These are phyloP conservation scores for Trichosporon sp. DNA, from an alignment of 1,284 basidiomycete species.

Conservation along the genomic window DNA sequence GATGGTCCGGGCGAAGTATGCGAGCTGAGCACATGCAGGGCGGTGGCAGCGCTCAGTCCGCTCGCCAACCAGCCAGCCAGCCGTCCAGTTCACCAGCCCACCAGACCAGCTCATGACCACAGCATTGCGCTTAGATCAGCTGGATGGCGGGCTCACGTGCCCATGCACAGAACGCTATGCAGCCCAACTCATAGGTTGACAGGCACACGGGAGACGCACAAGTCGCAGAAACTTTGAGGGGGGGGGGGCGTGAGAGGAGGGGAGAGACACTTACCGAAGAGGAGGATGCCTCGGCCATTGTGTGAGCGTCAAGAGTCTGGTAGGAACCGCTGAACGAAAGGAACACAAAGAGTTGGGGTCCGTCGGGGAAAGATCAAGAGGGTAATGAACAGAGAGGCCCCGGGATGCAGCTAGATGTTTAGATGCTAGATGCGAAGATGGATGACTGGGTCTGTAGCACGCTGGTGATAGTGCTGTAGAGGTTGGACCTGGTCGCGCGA, in stretches of 20 bases:
- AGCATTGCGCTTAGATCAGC: too few species aligned
- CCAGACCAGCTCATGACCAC: too few species aligned
- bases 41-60: neutral
- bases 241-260: neutral
- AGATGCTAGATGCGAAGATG: neutral
- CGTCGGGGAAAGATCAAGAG: neutral
- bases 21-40: constrained; percentile 3
- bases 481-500: neutral
- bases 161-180: neutral
- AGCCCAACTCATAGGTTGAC: neutral
- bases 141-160: neutral
- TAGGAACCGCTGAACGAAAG: neutral
- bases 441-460: neutral
- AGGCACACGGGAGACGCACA: neutral
- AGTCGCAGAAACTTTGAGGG: neutral
- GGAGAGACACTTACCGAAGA: neutral
- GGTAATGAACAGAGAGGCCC: neutral
- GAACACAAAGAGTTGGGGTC: neutral
- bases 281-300: neutral
- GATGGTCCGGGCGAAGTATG: neutral
- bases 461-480: neutral
- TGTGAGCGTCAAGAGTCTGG: neutral
- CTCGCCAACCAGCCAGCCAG: neutral
- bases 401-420: neutral
- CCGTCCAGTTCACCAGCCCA: neutral